These are phyloP conservation scores for Rhodotorula glutinis DNA, from an alignment of 1,284 basidiomycete genomes.

Conservation along the genomic window DNA sequence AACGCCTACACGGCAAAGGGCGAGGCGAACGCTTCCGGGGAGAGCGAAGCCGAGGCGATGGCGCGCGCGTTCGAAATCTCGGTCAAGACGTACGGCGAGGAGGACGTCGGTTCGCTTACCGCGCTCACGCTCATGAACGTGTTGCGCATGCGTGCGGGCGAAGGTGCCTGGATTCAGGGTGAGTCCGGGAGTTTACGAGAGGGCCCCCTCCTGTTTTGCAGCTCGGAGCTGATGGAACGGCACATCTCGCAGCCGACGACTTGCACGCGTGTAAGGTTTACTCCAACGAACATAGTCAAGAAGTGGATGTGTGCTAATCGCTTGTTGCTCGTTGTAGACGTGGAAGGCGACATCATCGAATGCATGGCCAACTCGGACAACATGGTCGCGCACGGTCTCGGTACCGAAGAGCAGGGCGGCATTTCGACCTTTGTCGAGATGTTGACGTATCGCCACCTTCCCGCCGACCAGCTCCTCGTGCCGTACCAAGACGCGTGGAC, in stretches of 20 bases:
- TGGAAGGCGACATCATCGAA: slow-evolving; percentile 39
- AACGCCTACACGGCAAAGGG: slow-evolving; percentile 13
- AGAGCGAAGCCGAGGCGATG: slow-evolving; percentile 30
- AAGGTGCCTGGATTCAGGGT: slow-evolving; percentile 40
- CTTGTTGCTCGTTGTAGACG: no score
- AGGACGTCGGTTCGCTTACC: slow-evolving; percentile 32
- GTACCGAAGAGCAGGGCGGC: slow-evolving; percentile 34
- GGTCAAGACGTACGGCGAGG: slow-evolving; percentile 29
- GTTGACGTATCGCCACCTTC: slow-evolving; percentile 39
- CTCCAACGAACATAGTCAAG: no score
- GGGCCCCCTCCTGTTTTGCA: background rate
- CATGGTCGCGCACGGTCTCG: slow-evolving; percentile 40
- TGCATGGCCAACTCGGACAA: slow-evolving; percentile 34
- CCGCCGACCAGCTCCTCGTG: slow-evolving; percentile 31
- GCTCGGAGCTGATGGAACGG: background rate
- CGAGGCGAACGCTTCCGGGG: slow-evolving; percentile 19
- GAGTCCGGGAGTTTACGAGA: background rate
- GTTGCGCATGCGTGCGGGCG: slow-evolving; percentile 35
- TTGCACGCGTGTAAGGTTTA: slow-evolving; percentile 17
- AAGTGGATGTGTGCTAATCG: no score
- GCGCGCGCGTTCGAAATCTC: slow-evolving; percentile 29
- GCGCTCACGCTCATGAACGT: slow-evolving; percentile 37
- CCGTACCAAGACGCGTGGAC: slow-evolving; percentile 29
- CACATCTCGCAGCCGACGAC: slow-evolving; percentile 16
- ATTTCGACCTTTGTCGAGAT: slow-evolving; percentile 40